Base-by-base conservation (phyloP, 164 flowering plant species). In the Litsea cubeba region DNA sequence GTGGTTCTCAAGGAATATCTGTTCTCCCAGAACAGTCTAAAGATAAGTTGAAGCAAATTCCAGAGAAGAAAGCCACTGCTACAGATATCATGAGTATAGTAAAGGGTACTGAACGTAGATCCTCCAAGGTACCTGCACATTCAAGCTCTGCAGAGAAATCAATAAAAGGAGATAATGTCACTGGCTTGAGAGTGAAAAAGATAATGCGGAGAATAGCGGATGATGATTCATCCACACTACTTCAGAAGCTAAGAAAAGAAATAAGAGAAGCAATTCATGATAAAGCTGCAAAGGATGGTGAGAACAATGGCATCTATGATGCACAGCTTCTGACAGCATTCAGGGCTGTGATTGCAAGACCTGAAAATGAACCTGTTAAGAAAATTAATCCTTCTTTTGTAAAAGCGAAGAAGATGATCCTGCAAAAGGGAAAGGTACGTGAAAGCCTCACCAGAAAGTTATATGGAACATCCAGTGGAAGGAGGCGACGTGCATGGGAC, bases 251-350 rank as follows among this genome's bases (percentile, higher is more conserved):
- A 58, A 83, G 92, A 74, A 80, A 91, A 78, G 90, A 92, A 84
- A 93, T 94, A 74, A 90, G 92, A 82, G 97, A 92, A 76, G 90
- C 95, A 74, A 86, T 90, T 46, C 88, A 85, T 57, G 86, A 87
- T 79, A 91, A 82, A 82, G 77, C 94, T 24, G 72, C 89, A 1
- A 77, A 79, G 73, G 87, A 88, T 75, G 18, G 79, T 50, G 86
- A 83, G 68, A 81, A 86, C 79, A 84, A 81, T 72, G 76, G 77
- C 23, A 82, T 81, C 68, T 84, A 92, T 79, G 93, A 94, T 74
- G 90, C 93, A 66, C 84, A 92, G 81, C 97, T 95, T 82, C 90
- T 96, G 72, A 81, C 86, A 73, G 99, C 99, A 71, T 96, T 96
- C 75, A 85, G 98, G 74, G 87, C 91, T 79, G 98, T 87, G 64